A percentile compares a stretch with the other conserved stretches of the same genome.
These are phyloP conservation scores for Mortierella sp. DNA, from an alignment of 371 early-diverging fungal species.

Conservation along the genomic window DNA sequence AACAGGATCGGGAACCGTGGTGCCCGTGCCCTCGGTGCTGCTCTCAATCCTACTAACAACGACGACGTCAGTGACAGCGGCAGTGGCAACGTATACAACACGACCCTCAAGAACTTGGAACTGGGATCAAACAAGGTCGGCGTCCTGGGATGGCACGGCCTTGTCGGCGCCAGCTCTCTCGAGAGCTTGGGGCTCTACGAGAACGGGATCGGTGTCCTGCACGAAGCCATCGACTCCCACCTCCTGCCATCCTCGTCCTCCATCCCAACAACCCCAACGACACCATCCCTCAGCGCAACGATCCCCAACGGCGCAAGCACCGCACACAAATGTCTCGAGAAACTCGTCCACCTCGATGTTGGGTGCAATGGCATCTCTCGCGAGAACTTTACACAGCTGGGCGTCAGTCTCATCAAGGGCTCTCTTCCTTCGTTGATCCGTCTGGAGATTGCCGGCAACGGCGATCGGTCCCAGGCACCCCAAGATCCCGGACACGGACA, in stretches of 20 bases:
- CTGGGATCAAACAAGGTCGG: constrained; percentile 66
- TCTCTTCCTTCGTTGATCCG: constrained; percentile 62
- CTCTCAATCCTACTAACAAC: constrained; percentile 18
- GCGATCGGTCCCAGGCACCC: constrained; percentile 33
- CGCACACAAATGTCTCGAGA: constrained; percentile 46
- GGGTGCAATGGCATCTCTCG: constrained; percentile 68
- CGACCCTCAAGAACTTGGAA: constrained; percentile 58
- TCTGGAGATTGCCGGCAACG: constrained; percentile 75
- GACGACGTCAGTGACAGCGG: not conserved
- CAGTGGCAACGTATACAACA: constrained; percentile 20
- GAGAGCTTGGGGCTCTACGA: constrained; percentile 66
- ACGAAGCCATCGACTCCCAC: constrained; percentile 54
- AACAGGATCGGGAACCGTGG: constrained; percentile 69
- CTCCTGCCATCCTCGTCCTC: not conserved
- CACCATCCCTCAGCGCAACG: constrained; percentile 1
- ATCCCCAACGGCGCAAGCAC: constrained; percentile 27
- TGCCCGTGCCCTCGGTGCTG: constrained; percentile 55
- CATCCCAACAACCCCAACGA: not conserved
- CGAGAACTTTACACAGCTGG: constrained; percentile 63
- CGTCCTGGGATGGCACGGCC: constrained; percentile 59
- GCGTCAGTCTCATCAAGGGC: constrained; percentile 59
- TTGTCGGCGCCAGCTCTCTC: constrained; percentile 55
- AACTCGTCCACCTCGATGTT: constrained; percentile 62
- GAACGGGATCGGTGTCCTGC: constrained; percentile 63
- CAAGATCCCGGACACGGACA: not conserved